phyloP scores from a whole-genome alignment of 75 land plant genomes.

The Selaginella tamariscina region DNA sequence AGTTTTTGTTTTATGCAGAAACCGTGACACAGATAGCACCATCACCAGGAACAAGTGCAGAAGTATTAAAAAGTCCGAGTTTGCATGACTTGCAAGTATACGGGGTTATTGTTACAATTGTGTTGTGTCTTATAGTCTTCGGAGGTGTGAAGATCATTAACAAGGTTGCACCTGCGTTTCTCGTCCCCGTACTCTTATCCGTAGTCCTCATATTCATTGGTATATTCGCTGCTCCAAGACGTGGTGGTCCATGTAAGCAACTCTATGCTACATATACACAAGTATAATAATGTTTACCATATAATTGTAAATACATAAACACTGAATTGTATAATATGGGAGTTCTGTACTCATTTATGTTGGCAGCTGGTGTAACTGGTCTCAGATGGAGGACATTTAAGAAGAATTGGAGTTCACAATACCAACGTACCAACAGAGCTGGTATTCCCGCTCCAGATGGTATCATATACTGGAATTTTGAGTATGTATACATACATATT shows the following conservation, averaged over 20 bases:
- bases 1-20: conserved; percentile 30
- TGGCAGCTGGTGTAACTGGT: conserved; percentile 76
- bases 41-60: conserved; percentile 21
- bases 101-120: conserved; percentile 82
- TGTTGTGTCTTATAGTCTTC: conserved; percentile 88
- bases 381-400: conserved; percentile 50
- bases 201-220: conserved; percentile 85
- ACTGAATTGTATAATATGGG: no score
- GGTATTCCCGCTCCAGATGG: conserved; percentile 88
- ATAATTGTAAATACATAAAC: no score
- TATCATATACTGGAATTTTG: conserved; percentile 63
- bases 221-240: conserved; percentile 46
- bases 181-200: conserved; percentile 82
- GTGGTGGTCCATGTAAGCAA: conserved; percentile 48
- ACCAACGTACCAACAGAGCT: conserved; percentile 76
- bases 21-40: conserved; percentile 21
- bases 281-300: no score
- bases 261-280: no score
- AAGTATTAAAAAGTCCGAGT: conserved; percentile 50
- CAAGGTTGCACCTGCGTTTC: conserved; percentile 89
- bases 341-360: background rate
- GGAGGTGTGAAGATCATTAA: conserved; percentile 98
- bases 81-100: conserved; percentile 89
- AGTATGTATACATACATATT: conserved; percentile 34
- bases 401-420: conserved; percentile 68